phyloP scores from a whole-genome alignment of 805 yeast genomes.

The Metschnikowia reukaufii region DNA sequence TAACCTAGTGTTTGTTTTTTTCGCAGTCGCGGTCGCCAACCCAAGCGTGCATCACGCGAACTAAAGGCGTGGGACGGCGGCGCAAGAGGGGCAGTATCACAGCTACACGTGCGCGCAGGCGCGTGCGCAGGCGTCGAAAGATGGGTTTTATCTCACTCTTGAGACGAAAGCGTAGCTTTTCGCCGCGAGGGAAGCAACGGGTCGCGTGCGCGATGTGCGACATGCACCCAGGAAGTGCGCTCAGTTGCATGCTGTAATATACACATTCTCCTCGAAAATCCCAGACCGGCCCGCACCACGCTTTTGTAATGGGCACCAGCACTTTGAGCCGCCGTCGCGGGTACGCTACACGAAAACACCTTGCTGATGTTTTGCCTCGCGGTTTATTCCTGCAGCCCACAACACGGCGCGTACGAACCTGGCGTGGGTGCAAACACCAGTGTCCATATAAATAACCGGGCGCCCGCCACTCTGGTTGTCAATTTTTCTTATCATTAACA shows the following conservation, averaged over 20 bases:
- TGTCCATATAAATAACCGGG: constrained; percentile 11
- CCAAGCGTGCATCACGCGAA: neutral
- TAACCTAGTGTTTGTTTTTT: constrained; percentile 6
- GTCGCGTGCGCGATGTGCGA: neutral
- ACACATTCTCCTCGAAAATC: neutral
- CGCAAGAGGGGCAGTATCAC: constrained; percentile 10
- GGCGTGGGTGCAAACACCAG: constrained; percentile 17
- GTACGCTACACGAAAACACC: neutral
- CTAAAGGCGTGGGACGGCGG: neutral
- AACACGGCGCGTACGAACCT: constrained; percentile 3
- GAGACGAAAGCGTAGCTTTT: neutral
- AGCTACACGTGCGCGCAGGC: constrained; percentile 8
- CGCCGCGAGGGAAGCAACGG: neutral
- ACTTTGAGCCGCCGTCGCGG: neutral
- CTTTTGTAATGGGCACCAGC: neutral
- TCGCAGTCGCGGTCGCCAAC: constrained; percentile 9
- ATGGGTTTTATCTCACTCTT: neutral
- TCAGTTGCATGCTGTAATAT: constrained; percentile 5
- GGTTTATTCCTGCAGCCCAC: constrained; percentile 7
- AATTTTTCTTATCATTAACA: constrained; percentile 15
- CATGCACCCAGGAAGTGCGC: neutral
- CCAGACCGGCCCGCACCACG: constrained; percentile 1
- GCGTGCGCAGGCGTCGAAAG: neutral
- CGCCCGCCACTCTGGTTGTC: constrained; percentile 5
- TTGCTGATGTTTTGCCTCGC: neutral